Evolutionary conservation across 768 basidiomycete genomes (phyloP).

Genomic region (Scleroderma bovista): DNA sequence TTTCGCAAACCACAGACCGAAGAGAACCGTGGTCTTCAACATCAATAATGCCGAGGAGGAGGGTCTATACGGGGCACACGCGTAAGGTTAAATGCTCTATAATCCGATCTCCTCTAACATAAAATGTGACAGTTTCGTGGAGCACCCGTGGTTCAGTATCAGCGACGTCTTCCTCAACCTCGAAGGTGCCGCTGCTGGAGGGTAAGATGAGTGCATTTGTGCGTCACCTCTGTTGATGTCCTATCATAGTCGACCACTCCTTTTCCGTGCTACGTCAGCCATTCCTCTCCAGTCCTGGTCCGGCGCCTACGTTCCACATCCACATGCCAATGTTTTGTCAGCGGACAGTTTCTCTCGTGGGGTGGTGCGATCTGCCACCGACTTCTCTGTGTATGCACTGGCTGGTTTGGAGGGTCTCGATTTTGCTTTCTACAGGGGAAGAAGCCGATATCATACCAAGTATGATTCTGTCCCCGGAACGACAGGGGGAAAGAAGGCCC

Average conservation of each 20-base stretch:
- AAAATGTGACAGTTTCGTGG: conserved; percentile 45
- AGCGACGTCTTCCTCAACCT: conserved; percentile 71
- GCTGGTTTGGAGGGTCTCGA: conserved; percentile 65
- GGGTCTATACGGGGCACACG: conserved; percentile 65
- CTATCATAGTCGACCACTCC: conserved; percentile 54
- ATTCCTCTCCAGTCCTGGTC: conserved; percentile 51
- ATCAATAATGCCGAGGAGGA: conserved; percentile 87
- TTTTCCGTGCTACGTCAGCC: conserved; percentile 68
- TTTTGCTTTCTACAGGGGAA: conserved; percentile 70
- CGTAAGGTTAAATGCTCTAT: conserved; percentile 32
- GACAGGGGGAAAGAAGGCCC: conserved; percentile 44
- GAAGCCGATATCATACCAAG: conserved; percentile 74
- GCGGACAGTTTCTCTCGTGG: conserved; percentile 66
- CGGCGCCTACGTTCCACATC: conserved; percentile 45
- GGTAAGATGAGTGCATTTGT: conserved; percentile 36
- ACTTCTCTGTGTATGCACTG: conserved; percentile 62
- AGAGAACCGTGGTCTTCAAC: conserved; percentile 70
- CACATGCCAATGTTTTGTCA: conserved; percentile 67
- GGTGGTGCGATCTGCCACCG: conserved; percentile 63
- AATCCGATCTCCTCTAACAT: neutral
- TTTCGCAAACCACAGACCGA: conserved; percentile 43
- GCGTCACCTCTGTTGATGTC: conserved; percentile 1
- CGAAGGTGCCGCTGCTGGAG: conserved; percentile 76
- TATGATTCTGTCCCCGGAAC: conserved; percentile 62
- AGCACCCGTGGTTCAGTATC: conserved; percentile 70